phyloP scores from a whole-genome alignment of 2,329 filamentous ascomycete species.

The Ophiocordyceps australis region DNA sequence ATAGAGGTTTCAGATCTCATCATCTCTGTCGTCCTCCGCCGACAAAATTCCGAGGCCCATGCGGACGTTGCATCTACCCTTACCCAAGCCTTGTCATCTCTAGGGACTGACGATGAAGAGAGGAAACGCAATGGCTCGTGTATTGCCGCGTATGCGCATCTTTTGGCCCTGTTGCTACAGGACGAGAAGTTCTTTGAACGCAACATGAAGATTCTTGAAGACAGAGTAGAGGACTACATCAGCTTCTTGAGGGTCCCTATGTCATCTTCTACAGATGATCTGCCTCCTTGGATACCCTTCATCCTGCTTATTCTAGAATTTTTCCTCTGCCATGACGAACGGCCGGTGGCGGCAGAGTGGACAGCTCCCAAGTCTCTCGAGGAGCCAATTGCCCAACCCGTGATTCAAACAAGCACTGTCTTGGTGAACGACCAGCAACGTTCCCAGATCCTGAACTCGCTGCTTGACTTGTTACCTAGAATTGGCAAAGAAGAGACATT shows the following conservation, averaged over 20 bases:
- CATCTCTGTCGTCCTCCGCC: conserved; percentile 46
- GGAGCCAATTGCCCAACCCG: conserved; percentile 29
- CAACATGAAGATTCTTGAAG: conserved; percentile 55
- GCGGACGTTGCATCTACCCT: conserved; percentile 69
- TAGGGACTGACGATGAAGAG: conserved; percentile 40
- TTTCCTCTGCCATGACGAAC: conserved; percentile 73
- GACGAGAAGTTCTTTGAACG: conserved; percentile 65
- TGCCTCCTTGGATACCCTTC: conserved; percentile 86
- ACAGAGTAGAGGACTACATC: conserved; percentile 59
- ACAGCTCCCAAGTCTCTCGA: conserved; percentile 32
- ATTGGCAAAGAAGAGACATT: conserved; percentile 77
- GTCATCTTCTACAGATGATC: conserved; percentile 51
- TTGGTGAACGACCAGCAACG: conserved; percentile 42
- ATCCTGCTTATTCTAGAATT: conserved; percentile 81
- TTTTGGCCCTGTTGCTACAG: conserved; percentile 75
- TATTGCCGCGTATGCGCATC: conserved; percentile 79
- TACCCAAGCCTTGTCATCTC: conserved; percentile 63
- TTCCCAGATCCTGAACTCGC: conserved; percentile 49
- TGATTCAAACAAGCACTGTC: conserved; percentile 43
- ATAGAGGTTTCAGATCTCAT: conserved; percentile 87
- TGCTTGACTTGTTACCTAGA: conserved; percentile 71
- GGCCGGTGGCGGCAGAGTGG: conserved; percentile 61
- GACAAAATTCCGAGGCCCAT: conserved; percentile 33
- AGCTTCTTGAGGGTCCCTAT: conserved; percentile 58
- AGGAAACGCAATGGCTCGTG: conserved; percentile 43